Evolutionary conservation across 2,329 filamentous ascomycete genomes (phyloP).

Genomic region (Monilinia vaccinii-corymbosi): DNA sequence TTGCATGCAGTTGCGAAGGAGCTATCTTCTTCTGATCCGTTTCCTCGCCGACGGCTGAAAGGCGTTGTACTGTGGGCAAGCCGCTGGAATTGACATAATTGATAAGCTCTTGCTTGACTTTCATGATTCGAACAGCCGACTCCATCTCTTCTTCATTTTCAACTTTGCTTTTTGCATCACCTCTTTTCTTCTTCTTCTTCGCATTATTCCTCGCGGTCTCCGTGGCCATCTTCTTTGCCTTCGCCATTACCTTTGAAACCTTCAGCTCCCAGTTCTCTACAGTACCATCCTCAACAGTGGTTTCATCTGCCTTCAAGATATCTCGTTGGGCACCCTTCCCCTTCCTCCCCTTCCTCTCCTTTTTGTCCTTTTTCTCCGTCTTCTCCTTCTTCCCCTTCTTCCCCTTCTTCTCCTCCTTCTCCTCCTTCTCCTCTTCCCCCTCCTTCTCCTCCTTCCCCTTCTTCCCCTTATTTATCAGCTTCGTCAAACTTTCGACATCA

Average conservation of each 20-base stretch:
- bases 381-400: neutral
- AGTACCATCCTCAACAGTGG: neutral
- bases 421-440: no score
- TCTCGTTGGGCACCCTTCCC: neutral
- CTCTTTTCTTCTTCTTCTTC: neutral
- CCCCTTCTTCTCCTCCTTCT: no score
- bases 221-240: neutral
- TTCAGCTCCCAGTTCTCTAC: neutral
- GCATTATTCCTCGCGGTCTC: no score
- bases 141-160: neutral
- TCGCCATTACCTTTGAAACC: neutral
- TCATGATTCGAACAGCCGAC: conserved; percentile 5
- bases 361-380: no score
- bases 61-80: neutral
- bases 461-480: neutral
- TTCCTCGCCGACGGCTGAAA: neutral
- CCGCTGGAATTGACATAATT: conserved; percentile 1
- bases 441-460: no score
- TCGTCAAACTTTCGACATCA: neutral
- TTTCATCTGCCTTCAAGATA: neutral
- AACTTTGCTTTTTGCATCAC: neutral
- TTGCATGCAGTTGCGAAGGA: conserved; percentile 5
- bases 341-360: no score
- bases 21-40: neutral
- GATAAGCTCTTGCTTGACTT: neutral